These are phyloP conservation scores for Cryptomeria japonica DNA, from an alignment of 75 land plant genomes.

Conservation along the genomic window DNA sequence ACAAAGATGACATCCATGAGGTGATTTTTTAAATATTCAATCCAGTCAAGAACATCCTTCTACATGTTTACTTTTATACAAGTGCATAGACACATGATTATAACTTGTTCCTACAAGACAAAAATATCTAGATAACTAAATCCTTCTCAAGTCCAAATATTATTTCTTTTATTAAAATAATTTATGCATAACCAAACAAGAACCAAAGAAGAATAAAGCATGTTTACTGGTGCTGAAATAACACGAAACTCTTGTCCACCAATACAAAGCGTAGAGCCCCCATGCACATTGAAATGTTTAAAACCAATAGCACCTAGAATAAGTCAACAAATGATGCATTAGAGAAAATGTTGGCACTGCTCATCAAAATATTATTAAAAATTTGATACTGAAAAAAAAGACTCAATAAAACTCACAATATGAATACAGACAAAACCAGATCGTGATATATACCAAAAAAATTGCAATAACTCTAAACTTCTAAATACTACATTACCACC, in stretches of 20 bases:
- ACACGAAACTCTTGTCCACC: conserved; percentile 59
- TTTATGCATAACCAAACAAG: neutral
- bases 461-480: neutral
- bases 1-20: neutral
- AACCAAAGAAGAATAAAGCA: neutral
- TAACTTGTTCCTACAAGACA: neutral
- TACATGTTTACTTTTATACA: neutral
- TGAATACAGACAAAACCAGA: neutral
- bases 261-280: conserved; percentile 58
- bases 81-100: neutral
- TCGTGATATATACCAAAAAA: neutral
- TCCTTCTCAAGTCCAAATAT: neutral
- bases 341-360: neutral
- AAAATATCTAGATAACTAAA: neutral
- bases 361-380: neutral
- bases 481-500: neutral
- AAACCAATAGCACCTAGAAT: conserved; percentile 22
- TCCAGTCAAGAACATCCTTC: neutral
- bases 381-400: too few relatives aligned
- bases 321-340: neutral
- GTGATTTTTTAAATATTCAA: neutral
- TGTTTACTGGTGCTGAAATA: conserved; percentile 72
- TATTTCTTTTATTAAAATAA: neutral
- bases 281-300: conserved; percentile 29
- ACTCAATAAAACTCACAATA: neutral